Evolutionary conservation across 108 stramenopile genomes (phyloP).

Genomic region (Nannochloropsis gaditana): DNA sequence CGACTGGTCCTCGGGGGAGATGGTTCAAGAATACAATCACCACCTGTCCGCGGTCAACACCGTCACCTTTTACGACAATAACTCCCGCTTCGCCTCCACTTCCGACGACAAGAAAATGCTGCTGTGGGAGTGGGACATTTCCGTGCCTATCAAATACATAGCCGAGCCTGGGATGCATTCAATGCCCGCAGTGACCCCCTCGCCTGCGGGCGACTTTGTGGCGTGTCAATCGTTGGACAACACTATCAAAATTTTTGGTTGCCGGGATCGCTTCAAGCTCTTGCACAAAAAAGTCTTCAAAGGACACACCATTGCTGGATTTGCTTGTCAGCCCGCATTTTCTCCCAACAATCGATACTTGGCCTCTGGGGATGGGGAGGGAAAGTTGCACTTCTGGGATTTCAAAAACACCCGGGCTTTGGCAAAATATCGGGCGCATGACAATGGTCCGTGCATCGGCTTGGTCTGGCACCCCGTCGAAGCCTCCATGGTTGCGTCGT

Average conservation of each 20-base stretch:
- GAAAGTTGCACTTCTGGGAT: slow-evolving; percentile 91
- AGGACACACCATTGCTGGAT: slow-evolving; percentile 91
- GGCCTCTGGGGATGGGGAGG: slow-evolving; percentile 87
- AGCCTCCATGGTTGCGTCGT: slow-evolving; percentile 80
- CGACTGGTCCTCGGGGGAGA: slow-evolving; percentile 75
- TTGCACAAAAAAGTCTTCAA: slow-evolving; percentile 83
- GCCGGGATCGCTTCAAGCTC: slow-evolving; percentile 67
- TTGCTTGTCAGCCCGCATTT: slow-evolving; percentile 78
- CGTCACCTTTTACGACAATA: slow-evolving; percentile 87
- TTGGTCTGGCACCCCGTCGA: slow-evolving; percentile 93
- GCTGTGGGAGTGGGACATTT: slow-evolving; percentile 98
- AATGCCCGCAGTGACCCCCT: slow-evolving; percentile 83
- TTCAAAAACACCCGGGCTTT: slow-evolving; percentile 65
- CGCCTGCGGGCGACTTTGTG: slow-evolving; percentile 65
- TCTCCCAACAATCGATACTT: slow-evolving; percentile 90
- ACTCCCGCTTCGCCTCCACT: slow-evolving; percentile 79
- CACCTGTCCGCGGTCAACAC: slow-evolving; percentile 94
- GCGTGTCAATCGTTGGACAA: slow-evolving; percentile 88
- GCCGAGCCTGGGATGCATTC: slow-evolving; percentile 97
- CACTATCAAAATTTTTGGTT: slow-evolving; percentile 81
- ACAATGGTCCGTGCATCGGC: slow-evolving; percentile 82
- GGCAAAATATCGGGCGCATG: slow-evolving; percentile 57
- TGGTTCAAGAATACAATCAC: slow-evolving; percentile 98
- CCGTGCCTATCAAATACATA: slow-evolving; percentile 98
- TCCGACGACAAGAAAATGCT: slow-evolving; percentile 96